Percentiles rank a stretch among this genome's conserved stretches.
Evolutionary conservation across 2,329 filamentous ascomycete genomes (phyloP).

Genomic region (Dryadomyces quercus-mongolicae): DNA sequence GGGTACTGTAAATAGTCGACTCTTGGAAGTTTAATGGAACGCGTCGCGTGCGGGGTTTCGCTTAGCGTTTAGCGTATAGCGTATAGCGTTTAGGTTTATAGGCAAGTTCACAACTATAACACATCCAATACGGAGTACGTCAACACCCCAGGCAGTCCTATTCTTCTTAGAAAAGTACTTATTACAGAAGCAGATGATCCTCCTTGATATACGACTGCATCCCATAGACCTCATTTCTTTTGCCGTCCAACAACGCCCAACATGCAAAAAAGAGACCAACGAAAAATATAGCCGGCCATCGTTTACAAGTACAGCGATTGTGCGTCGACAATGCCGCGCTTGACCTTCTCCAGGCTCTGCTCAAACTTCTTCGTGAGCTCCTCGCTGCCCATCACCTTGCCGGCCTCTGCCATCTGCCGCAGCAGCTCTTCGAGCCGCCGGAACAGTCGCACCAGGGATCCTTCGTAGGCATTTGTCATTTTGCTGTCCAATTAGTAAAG

Average conservation of each 20-base stretch:
- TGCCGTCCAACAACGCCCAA: neutral
- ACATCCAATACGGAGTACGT: too few relatives aligned
- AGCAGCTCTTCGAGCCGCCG: conserved; percentile 87
- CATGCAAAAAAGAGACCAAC: neutral
- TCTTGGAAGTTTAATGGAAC: too few relatives aligned
- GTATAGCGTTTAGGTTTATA: too few relatives aligned
- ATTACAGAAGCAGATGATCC: too few relatives aligned
- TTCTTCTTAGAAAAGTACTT: too few relatives aligned
- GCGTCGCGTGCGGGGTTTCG: too few relatives aligned
- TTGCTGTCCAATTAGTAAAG: conserved; percentile 37
- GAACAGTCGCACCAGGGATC: conserved; percentile 91
- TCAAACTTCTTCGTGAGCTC: conserved; percentile 91
- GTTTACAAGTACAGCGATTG: conserved; percentile 75
- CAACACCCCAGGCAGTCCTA: too few relatives aligned
- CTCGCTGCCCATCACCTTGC: conserved; percentile 96
- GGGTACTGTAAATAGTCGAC: too few relatives aligned
- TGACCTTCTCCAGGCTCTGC: conserved; percentile 69
- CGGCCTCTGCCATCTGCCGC: conserved; percentile 87
- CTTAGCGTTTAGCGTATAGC: too few relatives aligned
- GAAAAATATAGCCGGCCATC: neutral
- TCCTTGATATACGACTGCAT: too few relatives aligned
- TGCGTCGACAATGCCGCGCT: conserved; percentile 87
- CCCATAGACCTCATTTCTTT: neutral
- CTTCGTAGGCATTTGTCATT: conserved; percentile 99
- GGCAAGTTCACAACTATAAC: too few relatives aligned